Conservation (phyloP, 139 green algal genomes). For the Pseudopediastrum boryanum region DNA sequence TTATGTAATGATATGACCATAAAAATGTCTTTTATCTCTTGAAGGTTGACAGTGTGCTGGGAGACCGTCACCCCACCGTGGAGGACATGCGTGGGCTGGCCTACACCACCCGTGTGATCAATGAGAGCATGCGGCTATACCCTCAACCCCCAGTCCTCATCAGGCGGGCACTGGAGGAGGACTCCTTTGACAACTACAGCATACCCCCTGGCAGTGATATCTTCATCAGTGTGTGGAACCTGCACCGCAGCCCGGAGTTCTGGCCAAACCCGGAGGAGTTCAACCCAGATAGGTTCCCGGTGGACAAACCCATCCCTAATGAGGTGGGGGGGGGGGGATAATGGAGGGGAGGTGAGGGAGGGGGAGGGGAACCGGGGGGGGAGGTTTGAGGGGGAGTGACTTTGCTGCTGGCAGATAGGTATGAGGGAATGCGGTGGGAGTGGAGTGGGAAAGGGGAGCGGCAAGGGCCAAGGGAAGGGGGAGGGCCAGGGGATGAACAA, state of each 20-base stretch:
- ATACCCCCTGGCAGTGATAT: conserved; percentile 74
- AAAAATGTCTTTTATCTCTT: neutral
- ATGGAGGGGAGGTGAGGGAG: too few species aligned
- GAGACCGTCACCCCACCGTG: conserved; percentile 68
- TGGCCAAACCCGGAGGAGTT: conserved; percentile 83
- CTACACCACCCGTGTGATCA: conserved; percentile 85
- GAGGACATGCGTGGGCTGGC: conserved; percentile 68
- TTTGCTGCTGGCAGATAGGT: too few species aligned
- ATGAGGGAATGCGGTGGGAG: too few species aligned
- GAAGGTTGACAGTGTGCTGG: conserved; percentile 73
- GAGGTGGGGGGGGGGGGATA: conserved; percentile 50
- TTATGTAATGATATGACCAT: too few species aligned
- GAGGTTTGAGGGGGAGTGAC: too few species aligned
- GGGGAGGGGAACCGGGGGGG: too few species aligned
- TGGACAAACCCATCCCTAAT: conserved; percentile 75
- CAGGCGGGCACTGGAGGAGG: conserved; percentile 54
- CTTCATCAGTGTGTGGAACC: conserved; percentile 92
- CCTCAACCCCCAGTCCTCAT: conserved; percentile 97
- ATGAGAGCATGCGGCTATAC: conserved; percentile 93
- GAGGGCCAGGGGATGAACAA: too few species aligned
- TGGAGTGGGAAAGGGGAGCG: too few species aligned
- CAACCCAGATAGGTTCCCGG: conserved; percentile 74
- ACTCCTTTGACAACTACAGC: conserved; percentile 55
- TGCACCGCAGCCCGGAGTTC: conserved; percentile 73
- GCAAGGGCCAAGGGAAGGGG: too few species aligned